Conservation (phyloP, 106 monocot species). For the Dactylorhiza incarnata region DNA sequence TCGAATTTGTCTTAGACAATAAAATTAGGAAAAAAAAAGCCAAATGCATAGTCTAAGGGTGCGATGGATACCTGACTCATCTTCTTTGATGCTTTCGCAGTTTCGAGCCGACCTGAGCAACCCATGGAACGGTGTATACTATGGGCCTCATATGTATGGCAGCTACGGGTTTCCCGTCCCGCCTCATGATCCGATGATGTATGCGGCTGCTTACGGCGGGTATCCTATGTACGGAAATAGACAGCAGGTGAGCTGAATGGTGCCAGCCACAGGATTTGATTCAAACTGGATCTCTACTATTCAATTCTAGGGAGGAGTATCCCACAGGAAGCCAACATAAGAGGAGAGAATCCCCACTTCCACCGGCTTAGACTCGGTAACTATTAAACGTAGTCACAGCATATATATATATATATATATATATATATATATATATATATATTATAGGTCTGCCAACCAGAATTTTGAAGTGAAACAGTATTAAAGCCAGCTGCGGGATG, state of each 20-base stretch:
- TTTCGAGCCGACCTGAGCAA: constrained; percentile 30
- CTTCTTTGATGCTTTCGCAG: constrained; percentile 9
- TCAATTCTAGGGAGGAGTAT: neutral
- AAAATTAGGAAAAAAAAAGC: no score
- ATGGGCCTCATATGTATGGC: constrained; percentile 48
- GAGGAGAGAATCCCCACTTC: constrained; percentile 1
- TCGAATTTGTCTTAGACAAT: no score
- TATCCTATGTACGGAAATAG: constrained; percentile 65
- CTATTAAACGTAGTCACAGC: neutral
- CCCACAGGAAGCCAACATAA: neutral
- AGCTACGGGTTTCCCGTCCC: constrained; percentile 55
- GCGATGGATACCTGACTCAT: no score
- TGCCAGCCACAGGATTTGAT: neutral
- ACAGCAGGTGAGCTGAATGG: constrained; percentile 75
- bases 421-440: no score
- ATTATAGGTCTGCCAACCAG: neutral
- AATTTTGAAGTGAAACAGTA: no score
- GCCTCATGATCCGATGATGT: constrained; percentile 58
- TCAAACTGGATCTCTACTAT: neutral
- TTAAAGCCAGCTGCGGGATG: neutral
- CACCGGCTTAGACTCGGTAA: constrained; percentile 5
- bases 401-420: neutral
- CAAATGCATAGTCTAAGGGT: no score
- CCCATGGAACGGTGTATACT: constrained; percentile 64
- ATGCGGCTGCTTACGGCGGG: constrained; percentile 60